These are phyloP conservation scores for Serendipita indica DNA, from an alignment of 768 basidiomycete species.

Conservation along the genomic window DNA sequence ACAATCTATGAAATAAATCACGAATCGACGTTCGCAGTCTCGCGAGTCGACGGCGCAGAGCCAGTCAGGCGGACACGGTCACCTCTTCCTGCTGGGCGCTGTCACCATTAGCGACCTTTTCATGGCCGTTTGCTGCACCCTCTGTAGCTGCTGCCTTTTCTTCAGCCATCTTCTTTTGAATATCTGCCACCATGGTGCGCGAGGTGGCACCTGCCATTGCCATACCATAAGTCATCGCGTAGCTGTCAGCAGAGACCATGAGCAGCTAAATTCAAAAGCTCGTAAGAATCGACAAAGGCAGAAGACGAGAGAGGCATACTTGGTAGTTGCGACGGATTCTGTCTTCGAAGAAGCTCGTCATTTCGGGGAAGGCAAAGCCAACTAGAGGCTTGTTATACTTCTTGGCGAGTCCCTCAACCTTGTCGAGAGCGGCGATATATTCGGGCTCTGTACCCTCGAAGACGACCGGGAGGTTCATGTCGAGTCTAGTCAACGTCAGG, in stretches of 20 bases:
- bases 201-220: background rate
- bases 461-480: background rate
- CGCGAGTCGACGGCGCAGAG: too few relatives aligned
- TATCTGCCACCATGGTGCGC: background rate
- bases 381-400: constrained; percentile 8
- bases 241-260: background rate
- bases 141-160: background rate
- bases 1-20: too few relatives aligned
- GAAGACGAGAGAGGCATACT: background rate
- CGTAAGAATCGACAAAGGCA: background rate
- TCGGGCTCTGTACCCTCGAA: background rate
- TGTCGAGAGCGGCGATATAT: background rate
- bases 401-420: constrained; percentile 3
- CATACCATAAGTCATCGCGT: constrained; percentile 4
- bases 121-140: background rate
- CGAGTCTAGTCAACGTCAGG: background rate
- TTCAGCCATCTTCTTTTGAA: background rate
- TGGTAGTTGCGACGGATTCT: background rate
- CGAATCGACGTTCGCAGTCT: too few relatives aligned
- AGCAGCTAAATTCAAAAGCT: background rate
- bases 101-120: background rate
- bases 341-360: constrained; percentile 4
- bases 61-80: too few relatives aligned
- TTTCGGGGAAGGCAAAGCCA: constrained; percentile 6
- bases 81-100: background rate